Evolutionary conservation across 768 basidiomycete species (phyloP).

Genomic region (Suillus weaverae): DNA sequence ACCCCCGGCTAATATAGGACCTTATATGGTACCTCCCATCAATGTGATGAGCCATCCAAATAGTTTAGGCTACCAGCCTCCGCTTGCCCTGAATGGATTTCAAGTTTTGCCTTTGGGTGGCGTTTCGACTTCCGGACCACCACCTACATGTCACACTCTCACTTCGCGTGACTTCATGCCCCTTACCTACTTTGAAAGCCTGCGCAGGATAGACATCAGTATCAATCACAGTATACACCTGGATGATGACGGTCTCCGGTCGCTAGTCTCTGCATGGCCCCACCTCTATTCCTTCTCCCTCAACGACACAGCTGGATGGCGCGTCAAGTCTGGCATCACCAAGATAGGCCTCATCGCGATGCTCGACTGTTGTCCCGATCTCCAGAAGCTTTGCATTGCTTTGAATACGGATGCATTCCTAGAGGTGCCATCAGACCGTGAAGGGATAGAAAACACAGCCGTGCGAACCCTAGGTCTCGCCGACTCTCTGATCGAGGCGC

Average conservation of each 20-base stretch:
- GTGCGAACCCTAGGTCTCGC: not conserved
- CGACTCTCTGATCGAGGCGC: not conserved
- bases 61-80: not conserved
- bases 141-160: not conserved
- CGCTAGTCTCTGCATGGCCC: constrained; percentile 1
- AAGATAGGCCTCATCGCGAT: constrained; percentile 1
- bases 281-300: constrained; percentile 5
- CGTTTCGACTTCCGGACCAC: not conserved
- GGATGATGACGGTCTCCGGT: not conserved
- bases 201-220: constrained; percentile 4
- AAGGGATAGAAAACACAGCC: not conserved
- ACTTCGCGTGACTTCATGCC: constrained; percentile 1
- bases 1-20: not conserved
- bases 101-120: not conserved
- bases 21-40: not conserved
- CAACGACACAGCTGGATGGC: constrained; percentile 1
- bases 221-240: constrained; percentile 2
- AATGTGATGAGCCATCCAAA: not conserved
- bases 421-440: constrained; percentile 1
- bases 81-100: no score
- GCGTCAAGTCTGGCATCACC: constrained; percentile 5
- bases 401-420: not conserved
- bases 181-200: constrained; percentile 2
- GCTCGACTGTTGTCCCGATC: constrained; percentile 1
- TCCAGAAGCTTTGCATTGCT: constrained; percentile 6